A percentile compares a stretch with the other conserved stretches of the same genome.
Conservation (phyloP, 805 yeast species). For the Wickerhamiella qilinensis region DNA sequence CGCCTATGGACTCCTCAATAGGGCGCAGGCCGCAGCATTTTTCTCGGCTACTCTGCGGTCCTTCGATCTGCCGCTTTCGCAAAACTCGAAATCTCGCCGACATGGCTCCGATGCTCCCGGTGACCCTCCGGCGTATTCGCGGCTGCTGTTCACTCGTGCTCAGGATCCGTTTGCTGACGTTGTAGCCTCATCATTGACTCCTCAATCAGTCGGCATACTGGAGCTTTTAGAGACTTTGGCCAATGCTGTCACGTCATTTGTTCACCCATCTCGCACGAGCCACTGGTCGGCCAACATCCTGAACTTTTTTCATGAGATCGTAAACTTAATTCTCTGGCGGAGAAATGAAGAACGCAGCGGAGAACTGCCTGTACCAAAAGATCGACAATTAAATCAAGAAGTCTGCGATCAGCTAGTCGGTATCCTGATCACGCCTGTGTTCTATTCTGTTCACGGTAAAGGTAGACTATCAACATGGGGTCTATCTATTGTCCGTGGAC, state of each 20-base stretch:
- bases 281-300: conserved; percentile 68
- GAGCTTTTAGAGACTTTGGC: conserved; percentile 37
- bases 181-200: conserved; percentile 44
- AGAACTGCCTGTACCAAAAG: conserved; percentile 17
- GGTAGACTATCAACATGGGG: conserved; percentile 5
- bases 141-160: conserved; percentile 15
- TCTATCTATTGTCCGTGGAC: conserved; percentile 8
- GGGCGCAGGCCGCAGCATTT: conserved; percentile 41
- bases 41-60: conserved; percentile 29
- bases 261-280: conserved; percentile 88
- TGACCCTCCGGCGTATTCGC: neutral
- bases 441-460: conserved; percentile 37
- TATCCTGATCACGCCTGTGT: conserved; percentile 37
- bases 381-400: conserved; percentile 19
- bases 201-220: conserved; percentile 34
- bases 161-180: conserved; percentile 14
- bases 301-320: conserved; percentile 43
- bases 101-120: neutral
- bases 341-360: conserved; percentile 22
- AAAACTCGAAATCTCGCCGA: conserved; percentile 7
- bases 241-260: conserved; percentile 62
- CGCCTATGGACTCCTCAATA: conserved; percentile 46
- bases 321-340: conserved; percentile 23
- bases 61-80: conserved; percentile 31
- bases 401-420: conserved; percentile 29